Base-by-base conservation (phyloP, 768 basidiomycete genomes). In the Phanerochaete sordida region DNA sequence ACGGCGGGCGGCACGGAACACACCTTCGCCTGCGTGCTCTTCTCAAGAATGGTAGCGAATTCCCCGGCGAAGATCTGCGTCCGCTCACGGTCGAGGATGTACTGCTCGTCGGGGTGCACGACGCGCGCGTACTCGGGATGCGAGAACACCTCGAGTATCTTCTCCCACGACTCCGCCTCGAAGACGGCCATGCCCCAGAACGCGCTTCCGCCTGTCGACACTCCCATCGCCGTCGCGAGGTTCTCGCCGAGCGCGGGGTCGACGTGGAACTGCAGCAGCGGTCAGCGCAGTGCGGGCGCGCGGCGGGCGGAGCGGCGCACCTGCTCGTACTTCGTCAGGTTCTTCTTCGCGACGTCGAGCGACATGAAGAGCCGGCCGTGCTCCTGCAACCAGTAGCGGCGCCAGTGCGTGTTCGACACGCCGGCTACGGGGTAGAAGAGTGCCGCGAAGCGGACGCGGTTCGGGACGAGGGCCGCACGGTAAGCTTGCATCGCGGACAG, bases 321-420 rank as follows among this genome's bases (percentile, higher is more conserved):
- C 70, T 75, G 72, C 54, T 77, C 73, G 58, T 74, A 75, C 45
- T 73, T 74, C 27, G 73, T 65, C 35, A 72, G 59, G 45, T 76
- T 74, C 46, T 57, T 69, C 65, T 73, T 71, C 28, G 69, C 73
- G 16, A 75, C 66, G 13, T 69, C 68, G 44, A 74, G 65, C 1
- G 70, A 72, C 19, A 61, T 57, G 62, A 76, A 74, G 9, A 70
- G 57, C 21, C 65, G 55, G 21, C 65, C 66, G 56, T 75, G 73
- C 0, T 65, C 65, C 19, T 67, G 63, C 8, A 70, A 50, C 74
- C 73, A 74, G 59, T 74, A 69, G 16, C 53, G 61, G 46, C 68
- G 64, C 64, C 72, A 75, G 45, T 74, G 69, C 51, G 74, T 70
- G 50, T 65, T 64, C 8, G 71, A 69, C 6, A 73, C 56, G 2